phyloP scores from a whole-genome alignment of 441 rosid species.

The Corymbia calophylla region DNA sequence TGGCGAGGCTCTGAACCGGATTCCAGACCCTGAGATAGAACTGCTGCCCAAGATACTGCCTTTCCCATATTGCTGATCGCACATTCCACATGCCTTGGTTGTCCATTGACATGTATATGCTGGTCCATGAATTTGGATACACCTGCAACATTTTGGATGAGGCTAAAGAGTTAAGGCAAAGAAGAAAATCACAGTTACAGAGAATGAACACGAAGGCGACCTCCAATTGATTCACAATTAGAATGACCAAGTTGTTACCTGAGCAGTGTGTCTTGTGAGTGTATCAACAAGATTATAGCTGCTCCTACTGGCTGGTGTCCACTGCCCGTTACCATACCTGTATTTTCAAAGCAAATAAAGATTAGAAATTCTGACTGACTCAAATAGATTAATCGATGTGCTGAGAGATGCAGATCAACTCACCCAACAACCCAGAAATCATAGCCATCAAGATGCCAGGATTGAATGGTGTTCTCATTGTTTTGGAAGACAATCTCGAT shows the following conservation, averaged over 20 bases:
- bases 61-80: conserved; percentile 83
- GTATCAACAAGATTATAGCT: conserved; percentile 73
- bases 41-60: conserved; percentile 78
- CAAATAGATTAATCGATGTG: not conserved
- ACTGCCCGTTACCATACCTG: conserved; percentile 78
- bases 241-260: conserved; percentile 30
- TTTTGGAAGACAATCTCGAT: conserved; percentile 77
- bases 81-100: conserved; percentile 96
- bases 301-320: conserved; percentile 46
- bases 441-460: conserved; percentile 98
- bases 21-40: conserved; percentile 75
- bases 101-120: conserved; percentile 71
- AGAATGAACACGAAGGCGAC: not conserved
- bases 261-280: conserved; percentile 80
- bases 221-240: not conserved
- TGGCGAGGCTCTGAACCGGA: conserved; percentile 45
- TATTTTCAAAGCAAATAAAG: not conserved
- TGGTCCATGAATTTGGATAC: conserved; percentile 78
- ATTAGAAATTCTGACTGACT: not conserved
- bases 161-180: not conserved
- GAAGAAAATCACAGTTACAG: not conserved
- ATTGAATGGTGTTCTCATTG: conserved; percentile 59
- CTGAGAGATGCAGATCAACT: conserved; percentile 3
- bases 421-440: conserved; percentile 94
- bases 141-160: conserved; percentile 34